A percentile compares a stretch with the other conserved stretches of the same genome.
Conservation (phyloP, 495 filamentous ascomycete genomes). For the Podospora conica region DNA sequence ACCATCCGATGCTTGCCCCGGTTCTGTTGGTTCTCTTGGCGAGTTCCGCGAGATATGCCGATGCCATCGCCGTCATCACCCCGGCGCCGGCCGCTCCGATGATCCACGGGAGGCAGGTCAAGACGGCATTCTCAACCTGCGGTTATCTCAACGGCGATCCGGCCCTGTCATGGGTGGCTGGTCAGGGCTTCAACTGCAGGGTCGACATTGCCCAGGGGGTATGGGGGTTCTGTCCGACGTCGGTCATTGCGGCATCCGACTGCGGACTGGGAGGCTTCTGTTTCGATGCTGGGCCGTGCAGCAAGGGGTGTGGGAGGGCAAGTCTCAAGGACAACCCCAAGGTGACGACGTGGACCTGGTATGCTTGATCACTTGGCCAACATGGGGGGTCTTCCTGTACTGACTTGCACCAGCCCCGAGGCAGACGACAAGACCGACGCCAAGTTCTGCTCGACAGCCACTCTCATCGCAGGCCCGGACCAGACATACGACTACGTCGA, state of each 20-base stretch:
- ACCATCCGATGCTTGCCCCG: no score
- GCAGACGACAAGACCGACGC: slow-evolving; percentile 3
- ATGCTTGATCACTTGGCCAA: background rate
- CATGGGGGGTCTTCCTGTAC: no score
- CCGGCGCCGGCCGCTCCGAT: background rate
- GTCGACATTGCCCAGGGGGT: slow-evolving; percentile 10
- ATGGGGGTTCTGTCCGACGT: slow-evolving; percentile 18
- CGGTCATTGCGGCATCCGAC: slow-evolving; percentile 8
- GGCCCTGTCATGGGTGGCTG: slow-evolving; percentile 4
- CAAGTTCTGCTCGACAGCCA: slow-evolving; percentile 4
- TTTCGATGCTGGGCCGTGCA: slow-evolving; percentile 9
- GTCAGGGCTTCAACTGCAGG: slow-evolving; percentile 11
- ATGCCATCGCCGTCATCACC: background rate
- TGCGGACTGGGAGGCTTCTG: slow-evolving; percentile 14
- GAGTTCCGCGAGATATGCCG: no score
- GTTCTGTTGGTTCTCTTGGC: no score
- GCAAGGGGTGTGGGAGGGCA: slow-evolving; percentile 9
- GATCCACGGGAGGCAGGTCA: background rate
- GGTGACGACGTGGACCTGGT: slow-evolving; percentile 11
- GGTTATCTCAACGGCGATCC: slow-evolving; percentile 14
- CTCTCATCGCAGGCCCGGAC: slow-evolving; percentile 1
- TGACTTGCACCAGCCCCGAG: background rate
- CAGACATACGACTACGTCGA: slow-evolving; percentile 10
- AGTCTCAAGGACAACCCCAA: slow-evolving; percentile 4
- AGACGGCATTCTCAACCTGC: slow-evolving; percentile 1